Evolutionary conservation across 495 filamentous ascomycete species (phyloP), one percentile per base, ranked within the genome.

Genomic region (Antarctomyces pellizariae): DNA sequence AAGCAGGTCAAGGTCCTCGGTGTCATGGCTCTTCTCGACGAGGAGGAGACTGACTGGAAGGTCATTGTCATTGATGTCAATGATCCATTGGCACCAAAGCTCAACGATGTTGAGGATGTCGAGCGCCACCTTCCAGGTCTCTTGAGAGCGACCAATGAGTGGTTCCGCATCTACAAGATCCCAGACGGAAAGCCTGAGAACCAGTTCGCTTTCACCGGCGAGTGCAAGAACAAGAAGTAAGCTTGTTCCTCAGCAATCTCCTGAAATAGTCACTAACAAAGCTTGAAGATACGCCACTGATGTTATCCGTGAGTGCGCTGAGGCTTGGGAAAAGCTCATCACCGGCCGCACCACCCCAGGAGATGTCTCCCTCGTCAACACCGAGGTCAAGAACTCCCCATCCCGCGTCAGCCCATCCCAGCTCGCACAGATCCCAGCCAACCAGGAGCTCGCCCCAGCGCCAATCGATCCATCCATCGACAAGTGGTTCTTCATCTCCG

Each of bases 161-260:
- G 89, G 89, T 99, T 99, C 77, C 78, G 89, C 53, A 95, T 99
- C 67, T 99, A 99, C 71, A 95, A 95, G 67, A 95, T 99, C 57
- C 89, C 89, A 44, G 89, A 99, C 47, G 89, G 89, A 63, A 99
- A 95, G 80, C 83, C 83, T 42, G 86, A 95, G 71, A 99, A 99
- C 68, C 86, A 95, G 61, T 95, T 99, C 45, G 89, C 89, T 41
- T 99, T 99, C 68, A 90, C 80, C 28, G 89, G 89, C 56, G 89
- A 99, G 64, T 95, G 89, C 75, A 99, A 99, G 70, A 99, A 99
- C 70, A 89, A 83, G 67, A 78, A 79, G 76, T 80, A 37, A 35
- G 59, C 50, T 26, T 25, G 9, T 18, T 12, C 21, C 18, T 13
- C 4, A 23, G 3, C 22, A 18, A 3, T 28, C 5, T 16, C 8